phyloP scores from a whole-genome alignment of 2,329 filamentous ascomycete species.

The Phyllosticta citribraziliensis region DNA sequence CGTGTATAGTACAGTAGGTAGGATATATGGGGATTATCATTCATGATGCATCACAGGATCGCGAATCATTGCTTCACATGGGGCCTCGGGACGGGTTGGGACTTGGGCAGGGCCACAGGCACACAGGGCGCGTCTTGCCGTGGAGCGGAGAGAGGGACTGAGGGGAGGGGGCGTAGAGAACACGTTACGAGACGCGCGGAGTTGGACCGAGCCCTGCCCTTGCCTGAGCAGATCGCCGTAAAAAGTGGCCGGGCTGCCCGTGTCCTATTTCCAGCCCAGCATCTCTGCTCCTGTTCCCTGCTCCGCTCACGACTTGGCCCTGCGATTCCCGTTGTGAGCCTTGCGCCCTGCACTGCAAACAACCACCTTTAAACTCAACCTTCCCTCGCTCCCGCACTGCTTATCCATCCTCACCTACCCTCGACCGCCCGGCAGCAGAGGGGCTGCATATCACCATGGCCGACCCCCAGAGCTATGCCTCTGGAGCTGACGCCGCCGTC shows the following conservation, averaged over 20 bases:
- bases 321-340: constrained; percentile 8
- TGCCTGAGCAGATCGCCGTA: constrained; percentile 4
- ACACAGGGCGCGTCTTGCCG: background rate
- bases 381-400: background rate
- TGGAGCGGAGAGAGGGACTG: background rate
- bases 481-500: constrained; percentile 27
- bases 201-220: background rate
- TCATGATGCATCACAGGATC: background rate
- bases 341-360: constrained; percentile 1
- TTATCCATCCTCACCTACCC: constrained; percentile 5
- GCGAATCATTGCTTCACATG: background rate
- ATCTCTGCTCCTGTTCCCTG: constrained; percentile 4
- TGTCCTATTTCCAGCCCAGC: constrained; percentile 9
- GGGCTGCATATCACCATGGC: constrained; percentile 8
- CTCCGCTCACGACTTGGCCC: constrained; percentile 9
- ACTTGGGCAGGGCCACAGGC: background rate
- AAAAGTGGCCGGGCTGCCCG: constrained; percentile 8
- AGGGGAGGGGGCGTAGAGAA: background rate
- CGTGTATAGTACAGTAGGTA: background rate
- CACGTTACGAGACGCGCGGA: background rate
- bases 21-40: background rate
- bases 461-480: constrained; percentile 16
- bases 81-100: background rate
- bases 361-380: background rate
- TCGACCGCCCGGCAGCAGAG: background rate